phyloP scores from a whole-genome alignment of 352 stramenopile species.

The Phytophthora pini region DNA sequence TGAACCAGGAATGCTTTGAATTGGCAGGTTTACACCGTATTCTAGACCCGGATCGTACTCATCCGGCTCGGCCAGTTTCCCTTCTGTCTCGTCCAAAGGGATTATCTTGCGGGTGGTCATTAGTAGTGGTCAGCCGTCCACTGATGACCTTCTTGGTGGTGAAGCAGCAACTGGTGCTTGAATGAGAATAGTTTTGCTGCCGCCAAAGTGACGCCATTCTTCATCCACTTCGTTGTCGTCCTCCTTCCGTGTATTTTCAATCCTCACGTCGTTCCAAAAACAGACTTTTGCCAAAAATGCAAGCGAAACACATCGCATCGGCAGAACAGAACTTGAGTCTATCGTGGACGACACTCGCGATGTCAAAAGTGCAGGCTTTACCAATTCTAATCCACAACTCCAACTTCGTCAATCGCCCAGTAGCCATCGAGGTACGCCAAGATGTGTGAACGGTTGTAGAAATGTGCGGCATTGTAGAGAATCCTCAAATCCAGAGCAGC shows the following conservation, averaged over 20 bases:
- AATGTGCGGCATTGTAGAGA: constrained; percentile 25
- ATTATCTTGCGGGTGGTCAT: constrained; percentile 35
- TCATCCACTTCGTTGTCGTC: constrained; percentile 11
- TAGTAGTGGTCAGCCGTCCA: neutral
- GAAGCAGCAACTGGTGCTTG: neutral
- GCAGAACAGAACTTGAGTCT: too few relatives aligned
- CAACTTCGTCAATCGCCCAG: constrained; percentile 12
- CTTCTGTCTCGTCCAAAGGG: constrained; percentile 14
- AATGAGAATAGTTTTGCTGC: constrained; percentile 20
- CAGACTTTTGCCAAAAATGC: neutral
- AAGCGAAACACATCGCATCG: neutral
- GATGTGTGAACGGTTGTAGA: constrained; percentile 30
- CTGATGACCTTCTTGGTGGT: neutral
- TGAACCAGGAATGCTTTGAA: constrained; percentile 9
- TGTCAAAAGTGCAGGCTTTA: too few relatives aligned
- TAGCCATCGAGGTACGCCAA: constrained; percentile 31
- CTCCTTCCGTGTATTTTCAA: constrained; percentile 16
- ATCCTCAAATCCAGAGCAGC: constrained; percentile 16
- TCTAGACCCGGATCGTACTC: neutral
- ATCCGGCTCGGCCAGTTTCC: constrained; percentile 3
- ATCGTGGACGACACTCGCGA: too few relatives aligned
- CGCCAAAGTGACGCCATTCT: constrained; percentile 31
- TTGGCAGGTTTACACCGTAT: constrained; percentile 2
- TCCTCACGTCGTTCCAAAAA: too few relatives aligned
- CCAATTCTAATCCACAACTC: too few relatives aligned